Percentiles rank a stretch among this genome's conserved stretches.
phyloP scores from a whole-genome alignment of 2,329 filamentous ascomycete species.

The Exophiala aquamarina region DNA sequence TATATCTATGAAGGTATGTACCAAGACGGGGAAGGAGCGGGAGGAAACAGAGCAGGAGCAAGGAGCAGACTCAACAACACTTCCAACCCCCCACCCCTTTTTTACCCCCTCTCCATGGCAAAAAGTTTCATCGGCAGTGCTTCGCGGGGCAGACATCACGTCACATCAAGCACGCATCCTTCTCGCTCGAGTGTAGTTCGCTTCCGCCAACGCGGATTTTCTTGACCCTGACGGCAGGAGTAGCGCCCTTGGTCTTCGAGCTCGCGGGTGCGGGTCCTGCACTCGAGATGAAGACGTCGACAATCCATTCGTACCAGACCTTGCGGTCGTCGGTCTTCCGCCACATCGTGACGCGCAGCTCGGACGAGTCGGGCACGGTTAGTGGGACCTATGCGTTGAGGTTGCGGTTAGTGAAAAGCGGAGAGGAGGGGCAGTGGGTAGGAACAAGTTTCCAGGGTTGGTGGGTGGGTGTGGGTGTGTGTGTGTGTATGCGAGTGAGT shows the following conservation, averaged over 20 bases:
- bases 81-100: no score
- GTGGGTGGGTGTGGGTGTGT: no score
- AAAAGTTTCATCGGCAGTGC: no score
- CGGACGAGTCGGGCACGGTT: slow-evolving; percentile 78
- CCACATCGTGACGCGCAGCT: slow-evolving; percentile 93
- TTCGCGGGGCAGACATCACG: no score
- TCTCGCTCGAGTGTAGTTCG: slow-evolving; percentile 49
- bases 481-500: slow-evolving; percentile 5
- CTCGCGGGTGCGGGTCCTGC: slow-evolving; percentile 15
- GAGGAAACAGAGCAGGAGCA: no score
- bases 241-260: slow-evolving; percentile 26
- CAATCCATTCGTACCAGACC: slow-evolving; percentile 98
- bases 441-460: no score
- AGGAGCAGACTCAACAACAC: no score
- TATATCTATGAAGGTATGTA: no score
- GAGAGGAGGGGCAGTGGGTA: no score
- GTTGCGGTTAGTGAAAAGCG: no score
- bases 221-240: slow-evolving; percentile 13
- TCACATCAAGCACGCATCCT: slow-evolving; percentile 51
- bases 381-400: slow-evolving; percentile 66
- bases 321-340: slow-evolving; percentile 90
- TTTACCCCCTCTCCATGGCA: no score
- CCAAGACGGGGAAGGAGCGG: no score
- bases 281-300: slow-evolving; percentile 69
- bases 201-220: slow-evolving; percentile 40